Evolutionary conservation across 2,329 filamentous ascomycete species (phyloP).

Genomic region (Ambrosiella cleistominuta): DNA sequence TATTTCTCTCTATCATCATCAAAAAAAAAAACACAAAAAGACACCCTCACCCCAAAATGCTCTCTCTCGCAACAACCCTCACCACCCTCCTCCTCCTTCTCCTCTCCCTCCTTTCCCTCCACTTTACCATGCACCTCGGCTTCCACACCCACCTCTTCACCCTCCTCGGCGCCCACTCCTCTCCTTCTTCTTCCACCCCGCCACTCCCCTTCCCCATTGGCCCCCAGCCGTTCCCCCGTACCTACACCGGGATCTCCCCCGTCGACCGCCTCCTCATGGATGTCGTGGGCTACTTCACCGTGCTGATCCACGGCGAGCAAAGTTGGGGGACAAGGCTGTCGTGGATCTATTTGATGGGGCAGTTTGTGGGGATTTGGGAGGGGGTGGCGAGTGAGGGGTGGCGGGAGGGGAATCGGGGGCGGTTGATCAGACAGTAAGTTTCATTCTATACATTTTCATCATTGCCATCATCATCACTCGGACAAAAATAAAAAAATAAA

Average conservation of each 20-base stretch:
- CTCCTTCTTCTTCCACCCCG: background rate
- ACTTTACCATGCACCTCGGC: conserved; percentile 1
- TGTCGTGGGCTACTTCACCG: conserved; percentile 5
- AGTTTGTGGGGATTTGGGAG: conserved; percentile 9
- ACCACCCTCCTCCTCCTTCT: background rate
- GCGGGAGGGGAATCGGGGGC: conserved; percentile 1
- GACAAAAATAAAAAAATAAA: background rate
- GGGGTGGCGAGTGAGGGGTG: conserved; percentile 3
- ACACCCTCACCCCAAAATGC: background rate
- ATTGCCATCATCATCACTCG: background rate
- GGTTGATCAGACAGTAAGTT: conserved; percentile 3
- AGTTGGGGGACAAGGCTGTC: background rate
- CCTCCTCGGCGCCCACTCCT: background rate
- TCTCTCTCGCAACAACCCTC: background rate
- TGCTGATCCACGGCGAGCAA: conserved; percentile 2
- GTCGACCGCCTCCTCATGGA: conserved; percentile 3
- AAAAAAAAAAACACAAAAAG: background rate
- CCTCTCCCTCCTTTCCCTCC: background rate
- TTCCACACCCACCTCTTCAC: conserved; percentile 7
- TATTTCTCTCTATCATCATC: background rate
- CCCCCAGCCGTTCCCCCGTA: conserved; percentile 1
- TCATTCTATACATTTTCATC: background rate
- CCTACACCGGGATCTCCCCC: background rate
- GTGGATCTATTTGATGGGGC: conserved; percentile 1
- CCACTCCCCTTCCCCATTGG: background rate